Conservation (phyloP, 2,329 filamentous ascomycete species). For the Calonectria ilicicola region DNA sequence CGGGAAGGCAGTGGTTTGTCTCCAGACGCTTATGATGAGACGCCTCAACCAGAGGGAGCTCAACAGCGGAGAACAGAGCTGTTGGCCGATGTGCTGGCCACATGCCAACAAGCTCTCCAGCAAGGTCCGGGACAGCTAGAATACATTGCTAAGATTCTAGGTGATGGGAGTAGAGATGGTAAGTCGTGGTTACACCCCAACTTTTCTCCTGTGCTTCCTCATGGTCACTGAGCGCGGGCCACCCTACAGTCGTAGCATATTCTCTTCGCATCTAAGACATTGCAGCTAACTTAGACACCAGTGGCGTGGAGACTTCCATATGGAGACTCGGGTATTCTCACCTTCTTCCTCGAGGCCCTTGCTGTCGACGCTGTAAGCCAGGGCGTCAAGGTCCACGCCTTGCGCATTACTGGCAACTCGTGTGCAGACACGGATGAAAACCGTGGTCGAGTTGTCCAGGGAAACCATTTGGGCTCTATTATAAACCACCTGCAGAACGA, state of each 20-base stretch:
- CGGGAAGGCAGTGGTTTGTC: slow-evolving; percentile 45
- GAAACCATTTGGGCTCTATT: slow-evolving; percentile 60
- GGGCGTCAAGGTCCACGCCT: slow-evolving; percentile 63
- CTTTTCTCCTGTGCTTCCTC: background rate
- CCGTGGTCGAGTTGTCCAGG: slow-evolving; percentile 64
- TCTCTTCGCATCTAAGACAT: background rate
- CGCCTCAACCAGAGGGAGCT: slow-evolving; percentile 36
- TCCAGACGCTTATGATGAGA: slow-evolving; percentile 43
- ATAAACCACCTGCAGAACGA: slow-evolving; percentile 62
- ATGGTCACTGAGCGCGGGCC: background rate
- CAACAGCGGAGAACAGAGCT: slow-evolving; percentile 41
- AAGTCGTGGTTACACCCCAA: slow-evolving; percentile 41
- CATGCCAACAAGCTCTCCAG: slow-evolving; percentile 55
- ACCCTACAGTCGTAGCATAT: slow-evolving; percentile 1
- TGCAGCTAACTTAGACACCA: slow-evolving; percentile 41
- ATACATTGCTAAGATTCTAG: slow-evolving; percentile 62
- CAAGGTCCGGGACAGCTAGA: slow-evolving; percentile 57
- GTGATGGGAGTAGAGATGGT: slow-evolving; percentile 68
- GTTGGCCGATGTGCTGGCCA: slow-evolving; percentile 53
- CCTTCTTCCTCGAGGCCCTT: slow-evolving; percentile 65
- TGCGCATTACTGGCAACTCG: slow-evolving; percentile 71
- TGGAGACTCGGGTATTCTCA: slow-evolving; percentile 68
- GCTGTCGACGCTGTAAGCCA: slow-evolving; percentile 52
- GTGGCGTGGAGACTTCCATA: slow-evolving; percentile 68
- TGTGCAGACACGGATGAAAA: slow-evolving; percentile 75